Conservation (phyloP, 177 flowering plant species). For the Vitis hybrid region DNA sequence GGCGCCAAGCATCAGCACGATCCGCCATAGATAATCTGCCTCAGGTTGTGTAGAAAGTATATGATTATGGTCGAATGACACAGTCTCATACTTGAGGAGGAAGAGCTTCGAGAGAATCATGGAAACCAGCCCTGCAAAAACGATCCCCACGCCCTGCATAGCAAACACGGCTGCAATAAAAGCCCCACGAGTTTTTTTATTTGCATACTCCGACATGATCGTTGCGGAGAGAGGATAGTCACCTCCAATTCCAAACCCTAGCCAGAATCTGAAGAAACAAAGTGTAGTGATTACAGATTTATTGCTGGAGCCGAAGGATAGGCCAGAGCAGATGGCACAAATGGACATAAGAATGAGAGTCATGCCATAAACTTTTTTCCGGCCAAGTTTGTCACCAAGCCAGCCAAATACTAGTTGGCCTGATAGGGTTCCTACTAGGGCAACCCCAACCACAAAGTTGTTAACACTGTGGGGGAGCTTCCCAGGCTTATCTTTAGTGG, state of each 20-base stretch:
- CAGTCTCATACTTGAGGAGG: not conserved
- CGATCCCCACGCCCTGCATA: conserved; percentile 25
- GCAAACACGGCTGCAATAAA: conserved; percentile 26
- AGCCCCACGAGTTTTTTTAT: conserved; percentile 23
- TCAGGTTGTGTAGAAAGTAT: conserved; percentile 17
- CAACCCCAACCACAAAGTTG: conserved; percentile 18
- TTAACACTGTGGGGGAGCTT: conserved; percentile 10
- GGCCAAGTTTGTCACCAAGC: conserved; percentile 28
- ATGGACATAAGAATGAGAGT: conserved; percentile 25
- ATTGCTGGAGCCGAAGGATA: conserved; percentile 20
- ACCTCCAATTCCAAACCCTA: conserved; percentile 21
- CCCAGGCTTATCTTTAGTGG: not conserved
- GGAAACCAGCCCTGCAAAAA: conserved; percentile 16
- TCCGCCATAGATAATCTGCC: conserved; percentile 40
- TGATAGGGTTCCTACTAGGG: conserved; percentile 17
- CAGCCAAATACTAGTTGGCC: conserved; percentile 22
- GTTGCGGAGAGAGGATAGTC: conserved; percentile 27
- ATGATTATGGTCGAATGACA: not conserved
- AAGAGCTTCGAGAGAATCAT: not conserved
- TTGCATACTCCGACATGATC: conserved; percentile 28
- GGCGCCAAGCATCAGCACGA: conserved; percentile 44
- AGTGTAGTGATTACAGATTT: conserved; percentile 20
- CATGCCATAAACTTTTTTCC: conserved; percentile 30
- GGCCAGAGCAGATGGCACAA: conserved; percentile 25
- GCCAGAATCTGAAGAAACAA: conserved; percentile 25